Evolutionary conservation across 176 grass and related monocot genomes (phyloP).

Genomic region (Elaeis guineensis): DNA sequence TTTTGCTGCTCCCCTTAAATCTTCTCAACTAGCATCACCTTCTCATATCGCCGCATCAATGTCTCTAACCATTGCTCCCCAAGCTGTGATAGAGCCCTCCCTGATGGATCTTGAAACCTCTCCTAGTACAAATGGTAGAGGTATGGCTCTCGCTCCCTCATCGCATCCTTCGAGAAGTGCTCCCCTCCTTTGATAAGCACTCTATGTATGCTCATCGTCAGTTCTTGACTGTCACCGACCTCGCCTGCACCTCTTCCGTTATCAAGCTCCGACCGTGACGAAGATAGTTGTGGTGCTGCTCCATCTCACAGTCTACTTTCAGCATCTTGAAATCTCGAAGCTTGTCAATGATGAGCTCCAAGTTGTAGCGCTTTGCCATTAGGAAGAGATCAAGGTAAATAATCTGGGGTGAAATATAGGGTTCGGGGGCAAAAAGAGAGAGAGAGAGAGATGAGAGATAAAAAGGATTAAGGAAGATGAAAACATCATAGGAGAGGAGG

Average conservation of each 20-base stretch:
- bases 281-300: conserved; percentile 60
- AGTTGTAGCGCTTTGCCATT: conserved; percentile 54
- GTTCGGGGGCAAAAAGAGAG: background rate
- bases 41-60: conserved; percentile 62
- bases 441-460: background rate
- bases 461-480: conserved; percentile 57
- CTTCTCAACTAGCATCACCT: conserved; percentile 64
- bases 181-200: conserved; percentile 46
- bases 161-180: conserved; percentile 86
- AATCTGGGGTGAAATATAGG: background rate
- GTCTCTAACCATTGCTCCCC: conserved; percentile 83
- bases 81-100: conserved; percentile 51
- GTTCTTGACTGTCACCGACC: conserved; percentile 45
- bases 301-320: conserved; percentile 56
- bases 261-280: conserved; percentile 1
- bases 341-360: conserved; percentile 32
- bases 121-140: conserved; percentile 77
- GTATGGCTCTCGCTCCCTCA: conserved; percentile 83
- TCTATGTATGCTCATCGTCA: conserved; percentile 71
- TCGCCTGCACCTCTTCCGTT: conserved; percentile 7
- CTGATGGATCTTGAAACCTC: conserved; percentile 62
- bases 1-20: conserved; percentile 71
- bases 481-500: conserved; percentile 66
- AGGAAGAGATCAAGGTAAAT: too few species aligned
- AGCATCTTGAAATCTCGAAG: conserved; percentile 57